Evolutionary conservation across 768 basidiomycete genomes (phyloP).

Genomic region (Cystoderma amianthinum): DNA sequence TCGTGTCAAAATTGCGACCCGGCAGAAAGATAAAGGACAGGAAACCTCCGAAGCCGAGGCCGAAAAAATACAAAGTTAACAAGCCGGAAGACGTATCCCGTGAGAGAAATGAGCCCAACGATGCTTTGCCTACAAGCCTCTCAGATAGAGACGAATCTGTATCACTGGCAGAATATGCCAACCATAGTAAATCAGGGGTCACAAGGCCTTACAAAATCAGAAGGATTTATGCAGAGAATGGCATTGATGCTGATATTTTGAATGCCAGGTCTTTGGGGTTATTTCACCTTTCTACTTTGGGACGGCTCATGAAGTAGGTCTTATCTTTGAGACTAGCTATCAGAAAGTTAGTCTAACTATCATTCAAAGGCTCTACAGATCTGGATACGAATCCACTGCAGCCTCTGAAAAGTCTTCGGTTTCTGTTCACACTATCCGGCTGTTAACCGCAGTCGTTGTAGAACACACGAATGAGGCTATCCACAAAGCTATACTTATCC

Average conservation of each 20-base stretch:
- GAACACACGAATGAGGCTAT: slow-evolving; percentile 47
- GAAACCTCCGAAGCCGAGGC: slow-evolving; percentile 12
- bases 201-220: slow-evolving; percentile 10
- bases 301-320: slow-evolving; percentile 31
- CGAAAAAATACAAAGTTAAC: too few relatives aligned
- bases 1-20: slow-evolving; percentile 23
- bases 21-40: slow-evolving; percentile 22
- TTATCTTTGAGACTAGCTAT: not conserved
- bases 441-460: slow-evolving; percentile 36
- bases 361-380: slow-evolving; percentile 8
- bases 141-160: too few relatives aligned
- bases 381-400: slow-evolving; percentile 7
- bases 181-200: slow-evolving; percentile 8
- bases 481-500: slow-evolving; percentile 42
- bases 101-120: too few relatives aligned
- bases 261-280: slow-evolving; percentile 36
- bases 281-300: slow-evolving; percentile 35
- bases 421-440: slow-evolving; percentile 38
- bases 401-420: slow-evolving; percentile 23
- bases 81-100: too few relatives aligned
- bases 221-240: slow-evolving; percentile 28
- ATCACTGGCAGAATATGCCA: too few relatives aligned
- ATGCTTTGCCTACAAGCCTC: too few relatives aligned
- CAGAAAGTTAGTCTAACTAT: not conserved
- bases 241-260: slow-evolving; percentile 38